Evolutionary conservation across 1,139 yeast species (phyloP).

Genomic region (Suhomyces wounanorum): DNA sequence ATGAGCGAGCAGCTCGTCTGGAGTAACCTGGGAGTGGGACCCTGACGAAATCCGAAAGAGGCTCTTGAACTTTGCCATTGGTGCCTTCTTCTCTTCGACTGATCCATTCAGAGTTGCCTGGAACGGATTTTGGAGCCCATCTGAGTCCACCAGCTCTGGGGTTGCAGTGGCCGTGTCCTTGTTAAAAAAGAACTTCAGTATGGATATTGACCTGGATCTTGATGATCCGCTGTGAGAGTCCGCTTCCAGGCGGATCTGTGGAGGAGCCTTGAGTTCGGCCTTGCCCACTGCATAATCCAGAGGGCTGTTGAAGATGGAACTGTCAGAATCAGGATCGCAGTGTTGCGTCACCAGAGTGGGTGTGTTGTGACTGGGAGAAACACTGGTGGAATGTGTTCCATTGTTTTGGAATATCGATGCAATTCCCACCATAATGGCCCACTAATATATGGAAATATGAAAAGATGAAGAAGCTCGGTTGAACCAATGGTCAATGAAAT

Average conservation of each 20-base stretch:
- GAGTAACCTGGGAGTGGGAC: not conserved
- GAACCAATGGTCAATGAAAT: not conserved
- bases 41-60: slow-evolving; percentile 17
- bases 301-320: slow-evolving; percentile 9
- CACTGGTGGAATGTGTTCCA: not conserved
- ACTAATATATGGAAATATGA: not conserved
- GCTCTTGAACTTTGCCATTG: slow-evolving; percentile 18
- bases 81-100: slow-evolving; percentile 15
- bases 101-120: slow-evolving; percentile 8
- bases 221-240: slow-evolving; percentile 10
- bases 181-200: slow-evolving; percentile 21
- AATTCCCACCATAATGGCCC: slow-evolving; percentile 14
- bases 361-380: not conserved
- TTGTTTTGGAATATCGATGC: slow-evolving; percentile 15
- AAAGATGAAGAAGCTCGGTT: not conserved
- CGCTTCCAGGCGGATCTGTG: slow-evolving; percentile 12
- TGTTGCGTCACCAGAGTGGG: slow-evolving; percentile 1
- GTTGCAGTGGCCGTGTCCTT: slow-evolving; percentile 16
- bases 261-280: slow-evolving; percentile 13
- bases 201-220: slow-evolving; percentile 23
- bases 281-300: not conserved
- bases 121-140: slow-evolving; percentile 6
- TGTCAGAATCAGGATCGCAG: slow-evolving; percentile 6
- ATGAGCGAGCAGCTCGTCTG: not conserved
- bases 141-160: slow-evolving; percentile 1